Percentiles rank a stretch among this genome's conserved stretches.
phyloP scores from a whole-genome alignment of 2,329 filamentous ascomycete genomes.

The Apiospora koreana region DNA sequence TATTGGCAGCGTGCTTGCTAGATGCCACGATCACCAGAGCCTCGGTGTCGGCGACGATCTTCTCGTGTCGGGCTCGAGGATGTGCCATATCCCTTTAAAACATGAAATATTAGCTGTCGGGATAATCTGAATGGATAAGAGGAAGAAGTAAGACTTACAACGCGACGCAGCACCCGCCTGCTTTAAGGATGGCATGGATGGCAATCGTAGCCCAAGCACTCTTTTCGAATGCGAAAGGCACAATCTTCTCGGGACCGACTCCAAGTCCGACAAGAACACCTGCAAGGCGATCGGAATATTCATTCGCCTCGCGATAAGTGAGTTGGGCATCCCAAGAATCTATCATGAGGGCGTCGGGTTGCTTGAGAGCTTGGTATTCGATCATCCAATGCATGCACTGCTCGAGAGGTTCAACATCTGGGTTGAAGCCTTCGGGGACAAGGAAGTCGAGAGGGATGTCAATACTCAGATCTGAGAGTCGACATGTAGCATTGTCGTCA shows the following conservation, averaged over 20 bases:
- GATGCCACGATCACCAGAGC: not conserved
- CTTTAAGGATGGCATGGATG: constrained; percentile 36
- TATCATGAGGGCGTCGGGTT: not conserved
- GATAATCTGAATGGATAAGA: too few relatives aligned
- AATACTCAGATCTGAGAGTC: constrained; percentile 14
- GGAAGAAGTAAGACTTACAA: not conserved
- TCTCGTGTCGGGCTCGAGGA: not conserved
- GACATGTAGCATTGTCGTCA: not conserved
- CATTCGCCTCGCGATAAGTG: constrained; percentile 24
- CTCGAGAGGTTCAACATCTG: constrained; percentile 4
- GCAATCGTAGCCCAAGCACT: constrained; percentile 33
- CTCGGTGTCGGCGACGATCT: not conserved
- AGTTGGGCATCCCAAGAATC: not conserved
- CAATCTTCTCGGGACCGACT: constrained; percentile 29
- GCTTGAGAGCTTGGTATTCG: not conserved
- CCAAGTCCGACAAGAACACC: constrained; percentile 22
- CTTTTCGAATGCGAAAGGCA: constrained; percentile 38
- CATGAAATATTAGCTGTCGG: not conserved
- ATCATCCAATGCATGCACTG: constrained; percentile 14
- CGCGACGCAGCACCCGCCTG: constrained; percentile 34
- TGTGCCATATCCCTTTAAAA: not conserved
- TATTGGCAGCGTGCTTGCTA: not conserved
- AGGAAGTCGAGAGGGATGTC: constrained; percentile 10
- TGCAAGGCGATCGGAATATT: constrained; percentile 25
- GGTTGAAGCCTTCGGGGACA: constrained; percentile 9